These are phyloP conservation scores for Ceratocystiopsis brevicomis DNA, from an alignment of 2,329 filamentous ascomycete genomes.

Conservation along the genomic window DNA sequence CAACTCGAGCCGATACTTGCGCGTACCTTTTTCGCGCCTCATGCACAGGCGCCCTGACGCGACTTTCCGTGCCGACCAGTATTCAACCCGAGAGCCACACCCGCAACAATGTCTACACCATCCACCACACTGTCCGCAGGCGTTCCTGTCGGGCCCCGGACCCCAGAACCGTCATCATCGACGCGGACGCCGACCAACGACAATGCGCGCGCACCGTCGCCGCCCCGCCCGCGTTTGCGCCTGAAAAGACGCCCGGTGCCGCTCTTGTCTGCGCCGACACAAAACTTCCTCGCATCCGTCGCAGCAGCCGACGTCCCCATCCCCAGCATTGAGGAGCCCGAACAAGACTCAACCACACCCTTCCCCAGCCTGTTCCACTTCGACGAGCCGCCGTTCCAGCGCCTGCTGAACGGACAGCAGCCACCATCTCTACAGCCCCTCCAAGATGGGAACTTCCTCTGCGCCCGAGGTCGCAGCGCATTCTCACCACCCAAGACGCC, in stretches of 20 bases:
- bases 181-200: conserved; percentile 6
- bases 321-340: conserved; percentile 42
- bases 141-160: conserved; percentile 27
- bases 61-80: conserved; percentile 1
- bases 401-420: not conserved
- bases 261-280: conserved; percentile 34
- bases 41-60: not conserved
- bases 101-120: conserved; percentile 23
- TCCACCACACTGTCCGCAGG: conserved; percentile 24
- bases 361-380: not conserved
- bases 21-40: not conserved
- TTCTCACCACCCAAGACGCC: conserved; percentile 43
- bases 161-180: conserved; percentile 27
- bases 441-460: conserved; percentile 10
- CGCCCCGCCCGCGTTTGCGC: conserved; percentile 33
- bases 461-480: conserved; percentile 19
- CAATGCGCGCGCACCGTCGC: conserved; percentile 24
- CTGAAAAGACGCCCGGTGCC: conserved; percentile 36
- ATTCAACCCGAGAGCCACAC: not conserved
- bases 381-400: not conserved
- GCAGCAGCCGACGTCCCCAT: conserved; percentile 45
- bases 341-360: conserved; percentile 13
- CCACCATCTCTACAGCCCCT: not conserved
- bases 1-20: not conserved
- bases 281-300: conserved; percentile 49